Conservation (phyloP, 169 alveolate species). For the Plasmodium blacklocki region DNA sequence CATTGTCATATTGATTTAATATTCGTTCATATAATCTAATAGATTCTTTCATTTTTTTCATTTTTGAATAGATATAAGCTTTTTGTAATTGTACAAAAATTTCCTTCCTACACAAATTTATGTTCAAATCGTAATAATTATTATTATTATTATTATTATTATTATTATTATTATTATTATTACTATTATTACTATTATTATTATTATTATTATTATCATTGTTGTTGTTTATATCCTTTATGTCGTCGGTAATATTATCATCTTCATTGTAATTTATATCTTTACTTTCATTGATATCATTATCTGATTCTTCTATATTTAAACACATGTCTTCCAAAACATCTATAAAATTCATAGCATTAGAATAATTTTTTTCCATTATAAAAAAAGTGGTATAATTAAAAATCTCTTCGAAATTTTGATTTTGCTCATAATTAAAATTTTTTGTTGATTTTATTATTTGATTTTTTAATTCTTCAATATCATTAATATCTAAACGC, state of each 20-base stretch:
- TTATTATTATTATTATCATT: background rate
- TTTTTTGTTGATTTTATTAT: constrained; percentile 20
- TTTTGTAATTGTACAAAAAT: constrained; percentile 23
- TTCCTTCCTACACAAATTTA: background rate
- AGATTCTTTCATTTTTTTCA: constrained; percentile 44
- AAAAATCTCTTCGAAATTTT: constrained; percentile 29
- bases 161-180: background rate
- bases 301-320: background rate
- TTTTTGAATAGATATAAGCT: constrained; percentile 57
- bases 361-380: constrained; percentile 29
- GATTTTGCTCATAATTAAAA: constrained; percentile 55
- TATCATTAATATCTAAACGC: background rate
- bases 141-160: background rate
- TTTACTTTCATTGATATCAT: background rate
- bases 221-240: background rate
- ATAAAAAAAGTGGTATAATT: constrained; percentile 56
- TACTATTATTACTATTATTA: background rate
- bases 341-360: constrained; percentile 28
- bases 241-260: background rate
- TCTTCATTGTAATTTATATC: background rate
- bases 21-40: constrained; percentile 49
- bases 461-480: constrained; percentile 38
- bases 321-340: constrained; percentile 37
- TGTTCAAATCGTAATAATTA: background rate
- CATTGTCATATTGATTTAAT: constrained; percentile 11